These are phyloP conservation scores for Raffaelea deltoideospora DNA, from an alignment of 2,329 filamentous ascomycete genomes.

Conservation along the genomic window DNA sequence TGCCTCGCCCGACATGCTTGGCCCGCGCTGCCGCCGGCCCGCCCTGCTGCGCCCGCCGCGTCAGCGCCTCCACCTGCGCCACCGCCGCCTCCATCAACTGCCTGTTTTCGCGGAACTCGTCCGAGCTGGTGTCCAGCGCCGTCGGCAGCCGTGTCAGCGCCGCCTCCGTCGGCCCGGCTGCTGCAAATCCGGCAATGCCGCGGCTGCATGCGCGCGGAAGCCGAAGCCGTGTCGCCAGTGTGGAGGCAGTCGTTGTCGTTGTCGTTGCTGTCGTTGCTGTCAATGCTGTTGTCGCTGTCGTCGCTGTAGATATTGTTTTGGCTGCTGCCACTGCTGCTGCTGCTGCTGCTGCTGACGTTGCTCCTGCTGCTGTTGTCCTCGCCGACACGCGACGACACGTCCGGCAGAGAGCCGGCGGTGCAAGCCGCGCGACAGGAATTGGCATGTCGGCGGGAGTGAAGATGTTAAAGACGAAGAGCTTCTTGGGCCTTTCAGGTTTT, in stretches of 20 bases:
- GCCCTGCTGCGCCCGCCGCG: constrained; percentile 56
- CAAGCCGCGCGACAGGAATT: no score
- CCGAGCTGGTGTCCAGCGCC: constrained; percentile 58
- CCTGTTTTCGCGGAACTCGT: constrained; percentile 70
- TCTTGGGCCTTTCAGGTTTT: no score
- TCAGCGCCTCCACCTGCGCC: constrained; percentile 51
- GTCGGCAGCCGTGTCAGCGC: constrained; percentile 62
- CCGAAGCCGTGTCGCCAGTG: neutral
- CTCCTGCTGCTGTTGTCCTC: no score
- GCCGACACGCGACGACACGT: no score
- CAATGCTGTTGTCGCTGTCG: no score
- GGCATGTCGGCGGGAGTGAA: no score
- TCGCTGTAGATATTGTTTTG: no score
- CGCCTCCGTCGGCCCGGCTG: constrained; percentile 68
- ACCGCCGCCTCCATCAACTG: constrained; percentile 58
- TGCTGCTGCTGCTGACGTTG: no score
- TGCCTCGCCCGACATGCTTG: constrained; percentile 75
- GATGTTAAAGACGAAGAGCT: no score
- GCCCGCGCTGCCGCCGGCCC: constrained; percentile 69
- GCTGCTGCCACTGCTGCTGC: no score
- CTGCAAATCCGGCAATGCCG: constrained; percentile 57
- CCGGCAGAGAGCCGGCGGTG: no score
- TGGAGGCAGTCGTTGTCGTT: neutral
- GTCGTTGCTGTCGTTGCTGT: neutral
- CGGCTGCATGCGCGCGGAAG: neutral